Percentiles rank a stretch among this genome's conserved stretches.
phyloP scores from a whole-genome alignment of 2,329 filamentous ascomycete genomes.

The Aspergillus piperis region DNA sequence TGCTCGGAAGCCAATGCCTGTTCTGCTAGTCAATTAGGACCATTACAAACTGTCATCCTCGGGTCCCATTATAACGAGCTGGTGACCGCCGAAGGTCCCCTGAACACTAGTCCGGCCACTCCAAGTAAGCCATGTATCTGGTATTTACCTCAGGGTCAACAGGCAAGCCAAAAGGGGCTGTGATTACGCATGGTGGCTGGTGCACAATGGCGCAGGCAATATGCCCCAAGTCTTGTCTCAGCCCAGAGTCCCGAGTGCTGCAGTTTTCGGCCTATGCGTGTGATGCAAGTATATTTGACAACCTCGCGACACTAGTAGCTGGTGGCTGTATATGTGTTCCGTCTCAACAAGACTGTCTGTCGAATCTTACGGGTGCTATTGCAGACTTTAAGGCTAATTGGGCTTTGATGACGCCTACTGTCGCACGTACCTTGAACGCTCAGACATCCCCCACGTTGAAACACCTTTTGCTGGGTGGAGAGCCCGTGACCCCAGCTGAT shows the following conservation, averaged over 20 bases:
- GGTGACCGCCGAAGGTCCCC: neutral
- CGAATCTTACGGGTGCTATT: neutral
- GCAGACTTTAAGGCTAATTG: conserved; percentile 33
- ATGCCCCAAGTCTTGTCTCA: too few species aligned
- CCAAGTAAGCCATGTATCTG: neutral
- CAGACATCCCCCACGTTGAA: conserved; percentile 10
- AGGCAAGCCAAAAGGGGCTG: neutral
- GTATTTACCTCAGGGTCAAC: neutral
- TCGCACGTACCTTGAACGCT: conserved; percentile 24
- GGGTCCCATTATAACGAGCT: neutral
- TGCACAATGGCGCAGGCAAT: neutral
- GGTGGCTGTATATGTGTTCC: conserved; percentile 5
- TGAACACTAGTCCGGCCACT: neutral
- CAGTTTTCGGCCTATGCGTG: conserved; percentile 2
- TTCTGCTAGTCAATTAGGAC: neutral
- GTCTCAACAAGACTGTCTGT: neutral
- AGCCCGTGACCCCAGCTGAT: conserved; percentile 2
- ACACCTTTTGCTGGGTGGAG: conserved; percentile 11
- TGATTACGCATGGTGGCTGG: neutral
- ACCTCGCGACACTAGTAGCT: neutral
- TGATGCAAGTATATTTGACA: neutral
- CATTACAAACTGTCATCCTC: neutral
- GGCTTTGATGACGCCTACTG: conserved; percentile 39
- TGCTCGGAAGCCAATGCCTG: neutral
- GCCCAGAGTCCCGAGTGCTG: neutral